phyloP scores from a whole-genome alignment of 345 rosid species.

The Populus deltoides region DNA sequence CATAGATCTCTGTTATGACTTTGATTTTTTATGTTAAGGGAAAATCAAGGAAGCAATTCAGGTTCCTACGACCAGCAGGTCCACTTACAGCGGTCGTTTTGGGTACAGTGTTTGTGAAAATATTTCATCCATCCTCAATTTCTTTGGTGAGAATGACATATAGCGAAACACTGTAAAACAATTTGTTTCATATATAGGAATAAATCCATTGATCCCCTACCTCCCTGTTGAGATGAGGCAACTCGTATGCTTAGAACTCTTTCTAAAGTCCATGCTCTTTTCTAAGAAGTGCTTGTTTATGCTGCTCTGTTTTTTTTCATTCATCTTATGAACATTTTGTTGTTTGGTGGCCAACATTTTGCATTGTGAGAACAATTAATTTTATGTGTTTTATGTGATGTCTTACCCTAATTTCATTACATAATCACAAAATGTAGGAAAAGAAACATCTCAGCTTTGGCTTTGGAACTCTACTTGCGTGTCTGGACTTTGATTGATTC shows the following conservation, averaged over 20 bases:
- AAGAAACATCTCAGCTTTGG: background rate
- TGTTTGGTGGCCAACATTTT: background rate
- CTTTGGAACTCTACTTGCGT: background rate
- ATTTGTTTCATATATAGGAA: background rate
- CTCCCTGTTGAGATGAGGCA: background rate
- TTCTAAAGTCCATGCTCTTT: background rate
- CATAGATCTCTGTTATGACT: slow-evolving; percentile 10
- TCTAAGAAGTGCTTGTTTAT: background rate
- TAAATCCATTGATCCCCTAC: background rate
- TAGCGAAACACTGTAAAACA: background rate
- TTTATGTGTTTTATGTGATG: background rate
- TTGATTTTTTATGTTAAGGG: slow-evolving; percentile 55
- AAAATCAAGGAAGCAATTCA: slow-evolving; percentile 76
- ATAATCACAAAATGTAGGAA: background rate
- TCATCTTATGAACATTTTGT: background rate
- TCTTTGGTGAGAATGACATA: slow-evolving; percentile 62
- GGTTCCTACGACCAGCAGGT: slow-evolving; percentile 83
- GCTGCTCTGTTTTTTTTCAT: background rate
- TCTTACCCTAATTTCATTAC: background rate
- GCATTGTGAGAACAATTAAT: background rate
- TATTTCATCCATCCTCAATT: slow-evolving; percentile 75
- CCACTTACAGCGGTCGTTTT: slow-evolving; percentile 88
- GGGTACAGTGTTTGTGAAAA: slow-evolving; percentile 81
- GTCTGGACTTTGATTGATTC: background rate
- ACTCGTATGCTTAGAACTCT: background rate